Evolutionary conservation across 2,329 filamentous ascomycete genomes (phyloP).

Genomic region (Aspergillus sp.): DNA sequence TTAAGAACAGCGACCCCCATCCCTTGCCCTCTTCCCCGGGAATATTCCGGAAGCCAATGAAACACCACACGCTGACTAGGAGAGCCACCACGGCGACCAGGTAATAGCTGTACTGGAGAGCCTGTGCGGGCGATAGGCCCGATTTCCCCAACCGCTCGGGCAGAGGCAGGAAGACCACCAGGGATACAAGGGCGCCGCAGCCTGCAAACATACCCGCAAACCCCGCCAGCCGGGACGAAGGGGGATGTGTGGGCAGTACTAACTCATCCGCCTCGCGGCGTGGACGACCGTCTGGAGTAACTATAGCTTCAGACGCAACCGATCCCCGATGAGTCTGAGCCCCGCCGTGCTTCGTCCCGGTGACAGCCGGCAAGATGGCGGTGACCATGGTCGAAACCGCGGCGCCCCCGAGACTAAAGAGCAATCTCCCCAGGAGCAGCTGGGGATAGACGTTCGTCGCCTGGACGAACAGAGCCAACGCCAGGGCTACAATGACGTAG

Average conservation of each 20-base stretch:
- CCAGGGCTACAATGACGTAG: constrained; percentile 69
- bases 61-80: constrained; percentile 63
- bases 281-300: constrained; percentile 42
- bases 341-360: constrained; percentile 29
- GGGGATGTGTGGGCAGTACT: constrained; percentile 19
- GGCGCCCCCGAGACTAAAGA: constrained; percentile 88
- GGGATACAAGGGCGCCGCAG: constrained; percentile 76
- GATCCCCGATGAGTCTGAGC: constrained; percentile 41
- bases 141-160: constrained; percentile 68
- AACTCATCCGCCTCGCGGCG: constrained; percentile 4
- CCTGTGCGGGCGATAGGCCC: constrained; percentile 62
- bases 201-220: constrained; percentile 89
- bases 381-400: constrained; percentile 97
- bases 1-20: constrained; percentile 45
- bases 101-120: constrained; percentile 79
- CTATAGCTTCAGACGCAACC: constrained; percentile 50
- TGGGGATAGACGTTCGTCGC: constrained; percentile 81
- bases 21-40: constrained; percentile 71
- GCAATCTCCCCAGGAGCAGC: constrained; percentile 68
- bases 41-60: constrained; percentile 60
- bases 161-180: constrained; percentile 74
- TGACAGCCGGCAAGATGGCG: constrained; percentile 72
- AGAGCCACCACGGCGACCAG: constrained; percentile 67
- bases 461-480: constrained; percentile 74
- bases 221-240: constrained; percentile 63